Evolutionary conservation across 768 basidiomycete genomes (phyloP), one percentile per base, ranked within the genome.

Genomic region (Pulveroboletus sp.): DNA sequence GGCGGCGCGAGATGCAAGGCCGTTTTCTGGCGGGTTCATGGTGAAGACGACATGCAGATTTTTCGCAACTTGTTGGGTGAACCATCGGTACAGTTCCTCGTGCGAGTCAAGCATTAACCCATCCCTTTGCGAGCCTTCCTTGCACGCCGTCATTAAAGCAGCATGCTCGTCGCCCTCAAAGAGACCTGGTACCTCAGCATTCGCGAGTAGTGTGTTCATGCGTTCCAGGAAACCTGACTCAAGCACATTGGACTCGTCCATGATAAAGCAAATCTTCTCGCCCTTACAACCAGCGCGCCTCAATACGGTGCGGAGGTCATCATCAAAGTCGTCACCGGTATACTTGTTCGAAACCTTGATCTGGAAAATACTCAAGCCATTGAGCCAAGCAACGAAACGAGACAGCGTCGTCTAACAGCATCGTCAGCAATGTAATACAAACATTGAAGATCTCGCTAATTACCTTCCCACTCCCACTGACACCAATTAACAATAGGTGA

Each of bases 261-360:
- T 97, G 73, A 99, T 98, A 77, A 99, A 99, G 67, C 93, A 97
- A 43, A 99, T 87, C 72, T 98, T 98, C 71, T 99, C 96, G 58
- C 93, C 93, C 66, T 98, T 99, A 76, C 93, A 97, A 6, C 96
- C 96, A 7, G 95, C 77, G 32, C 96, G 86, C 39, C 96, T 90
- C 33, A 99, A 83, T 6, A 99, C 96, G 0, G 84, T 90, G 37
- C 96, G 85, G 39, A 99, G 76, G 67, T 99, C 96, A 56, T 99
- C 95, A 58, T 99, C 96, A 60, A 99, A 99, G 68, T 99, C 96
- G 14, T 95, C 94, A 21, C 91, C 94, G 2, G 93, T 96, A 67
- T 99, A 99, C 66, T 93, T 95, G 75, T 98, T 99, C 21, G 95
- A 97, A 5, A 98, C 96, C 66, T 98, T 98, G 78, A 99, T 96